Base-by-base conservation (phyloP, 2,329 filamentous ascomycete species). In the Elsinoe necatrix region DNA sequence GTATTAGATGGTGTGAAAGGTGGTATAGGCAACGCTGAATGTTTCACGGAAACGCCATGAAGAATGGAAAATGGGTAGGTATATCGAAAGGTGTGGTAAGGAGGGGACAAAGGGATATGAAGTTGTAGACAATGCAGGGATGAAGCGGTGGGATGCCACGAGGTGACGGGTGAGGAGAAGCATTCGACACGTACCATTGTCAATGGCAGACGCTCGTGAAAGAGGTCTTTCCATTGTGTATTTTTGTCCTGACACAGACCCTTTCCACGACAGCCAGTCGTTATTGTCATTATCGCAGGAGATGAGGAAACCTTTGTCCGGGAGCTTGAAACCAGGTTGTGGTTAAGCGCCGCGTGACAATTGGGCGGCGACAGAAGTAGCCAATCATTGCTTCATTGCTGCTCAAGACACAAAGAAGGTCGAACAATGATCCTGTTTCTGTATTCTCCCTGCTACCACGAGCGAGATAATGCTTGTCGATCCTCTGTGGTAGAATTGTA, bases 261-360 rank as follows among this genome's bases (percentile, higher is more conserved):
- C 29, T 52, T 52, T n/a, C 70, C 63, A 62, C 66, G 67, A 59
- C 65, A 71, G 67, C 66, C 70, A 69, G 64, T 68, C 66, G 67
- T 64, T 62, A 69, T 69, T 68, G 68, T 68, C 72, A 72, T 71
- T 70, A 70, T 68, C 68, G 61, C 67, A 67, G 68, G 68, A 68
- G 61, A 63, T 65, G 66, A 64, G 63, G 63, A 64, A 68, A 67
- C 63, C 66, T 63, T 63, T 65, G 64, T 62, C 59, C 63, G 63
- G 61, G 61, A 64, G 65, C 61, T 65, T 55, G 48, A 52, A 52
- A 52, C 48, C 48, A 52, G 48, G 20, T 12, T 45, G 4, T 63
- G 65, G 64, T 64, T 70, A 69, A 60, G 60, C 60, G 60, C 60
- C 59, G 42, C 41, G 35, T 39, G 51, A 58, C 21, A 55, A 16